phyloP scores from a whole-genome alignment of 2,329 filamentous ascomycete species.

The Thermoascus crustaceus region DNA sequence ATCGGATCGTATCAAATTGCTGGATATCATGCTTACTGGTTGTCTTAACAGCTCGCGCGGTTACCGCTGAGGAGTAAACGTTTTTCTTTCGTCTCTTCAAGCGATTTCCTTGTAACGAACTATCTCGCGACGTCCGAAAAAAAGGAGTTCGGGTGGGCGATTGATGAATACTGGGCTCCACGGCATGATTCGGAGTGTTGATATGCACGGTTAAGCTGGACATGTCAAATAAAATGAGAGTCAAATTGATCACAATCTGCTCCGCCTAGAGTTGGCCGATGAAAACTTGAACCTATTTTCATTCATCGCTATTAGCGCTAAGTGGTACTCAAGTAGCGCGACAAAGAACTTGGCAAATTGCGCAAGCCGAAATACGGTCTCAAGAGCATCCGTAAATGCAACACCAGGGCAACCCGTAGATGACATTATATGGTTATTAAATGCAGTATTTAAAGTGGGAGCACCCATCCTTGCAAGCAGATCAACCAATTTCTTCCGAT shows the following conservation, averaged over 20 bases:
- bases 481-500: too few species aligned
- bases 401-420: too few species aligned
- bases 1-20: conserved; percentile 1
- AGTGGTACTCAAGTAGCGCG: too few species aligned
- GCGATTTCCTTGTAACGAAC: conserved; percentile 32
- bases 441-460: conserved; percentile 6
- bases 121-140: conserved; percentile 29
- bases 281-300: too few species aligned
- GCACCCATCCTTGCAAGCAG: too few species aligned
- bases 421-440: too few species aligned
- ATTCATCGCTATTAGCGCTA: too few species aligned
- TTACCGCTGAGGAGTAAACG: conserved; percentile 39
- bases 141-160: conserved; percentile 27
- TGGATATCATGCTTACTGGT: conserved; percentile 10
- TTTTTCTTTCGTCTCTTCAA: conserved; percentile 16
- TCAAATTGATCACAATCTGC: conserved; percentile 7
- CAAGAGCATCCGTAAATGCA: not conserved
- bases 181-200: conserved; percentile 22
- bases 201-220: conserved; percentile 21
- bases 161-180: conserved; percentile 26
- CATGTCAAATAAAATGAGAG: conserved; percentile 25
- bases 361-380: not conserved
- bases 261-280: too few species aligned
- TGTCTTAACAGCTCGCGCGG: conserved; percentile 30
- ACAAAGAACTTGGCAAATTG: too few species aligned